phyloP scores from a whole-genome alignment of 2,329 filamentous ascomycete species.

The Mycosphaerella sp. region DNA sequence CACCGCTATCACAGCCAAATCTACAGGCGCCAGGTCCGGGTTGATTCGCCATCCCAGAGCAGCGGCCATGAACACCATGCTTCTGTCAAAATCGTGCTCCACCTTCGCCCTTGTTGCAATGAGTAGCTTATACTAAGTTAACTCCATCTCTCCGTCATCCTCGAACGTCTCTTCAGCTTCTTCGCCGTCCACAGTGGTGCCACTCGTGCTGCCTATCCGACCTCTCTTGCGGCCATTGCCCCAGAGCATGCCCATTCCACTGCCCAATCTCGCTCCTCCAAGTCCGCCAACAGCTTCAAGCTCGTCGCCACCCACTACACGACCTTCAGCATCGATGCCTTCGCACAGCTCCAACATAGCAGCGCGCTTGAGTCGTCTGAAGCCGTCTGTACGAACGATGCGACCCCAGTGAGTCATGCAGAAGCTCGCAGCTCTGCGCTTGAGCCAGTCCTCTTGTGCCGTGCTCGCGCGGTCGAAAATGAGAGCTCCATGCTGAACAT shows the following conservation, averaged over 20 bases:
- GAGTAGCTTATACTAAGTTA: constrained; percentile 19
- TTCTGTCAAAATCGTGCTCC: background rate
- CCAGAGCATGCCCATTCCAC: constrained; percentile 30
- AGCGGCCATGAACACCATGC: background rate
- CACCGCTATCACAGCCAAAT: background rate
- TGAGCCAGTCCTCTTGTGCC: constrained; percentile 89
- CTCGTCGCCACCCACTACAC: constrained; percentile 83
- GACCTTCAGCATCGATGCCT: constrained; percentile 87
- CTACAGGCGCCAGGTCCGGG: background rate
- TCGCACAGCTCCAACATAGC: constrained; percentile 87
- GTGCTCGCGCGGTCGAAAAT: constrained; percentile 92
- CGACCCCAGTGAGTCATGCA: constrained; percentile 93
- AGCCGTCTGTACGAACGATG: constrained; percentile 81
- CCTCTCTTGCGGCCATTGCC: constrained; percentile 41
- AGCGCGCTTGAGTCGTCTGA: constrained; percentile 68
- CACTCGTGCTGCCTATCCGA: constrained; percentile 37
- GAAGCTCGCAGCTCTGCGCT: constrained; percentile 77
- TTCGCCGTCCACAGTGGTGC: constrained; percentile 39
- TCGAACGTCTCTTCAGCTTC: constrained; percentile 28
- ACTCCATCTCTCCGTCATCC: constrained; percentile 31
- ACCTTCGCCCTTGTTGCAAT: background rate
- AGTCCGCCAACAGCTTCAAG: constrained; percentile 56
- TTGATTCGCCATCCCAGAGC: background rate
- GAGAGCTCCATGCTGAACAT: constrained; percentile 89
- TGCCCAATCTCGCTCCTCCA: constrained; percentile 44